phyloP scores from a whole-genome alignment of 805 yeast genomes.

The Priceomyces castillae region DNA sequence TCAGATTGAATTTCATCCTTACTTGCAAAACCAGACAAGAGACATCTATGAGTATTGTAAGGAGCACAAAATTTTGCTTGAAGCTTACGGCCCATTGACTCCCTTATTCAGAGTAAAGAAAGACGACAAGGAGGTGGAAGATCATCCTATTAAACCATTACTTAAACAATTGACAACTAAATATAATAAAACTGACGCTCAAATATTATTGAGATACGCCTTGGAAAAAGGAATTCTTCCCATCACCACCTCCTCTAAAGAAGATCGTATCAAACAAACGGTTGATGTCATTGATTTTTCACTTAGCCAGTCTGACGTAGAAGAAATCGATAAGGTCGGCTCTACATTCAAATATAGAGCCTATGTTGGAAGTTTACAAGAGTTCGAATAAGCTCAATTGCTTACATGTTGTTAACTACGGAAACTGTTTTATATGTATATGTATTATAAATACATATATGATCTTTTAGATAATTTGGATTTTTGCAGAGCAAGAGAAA shows the following conservation, averaged over 20 bases:
- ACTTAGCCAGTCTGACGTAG: slow-evolving; percentile 48
- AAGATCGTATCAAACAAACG: slow-evolving; percentile 54
- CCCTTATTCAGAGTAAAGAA: slow-evolving; percentile 52
- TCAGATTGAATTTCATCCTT: slow-evolving; percentile 72
- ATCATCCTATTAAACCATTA: slow-evolving; percentile 27
- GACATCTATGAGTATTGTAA: slow-evolving; percentile 53
- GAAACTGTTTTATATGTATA: no score
- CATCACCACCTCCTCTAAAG: slow-evolving; percentile 66
- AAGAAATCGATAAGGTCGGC: slow-evolving; percentile 27
- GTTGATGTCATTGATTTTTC: slow-evolving; percentile 55
- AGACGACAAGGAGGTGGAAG: slow-evolving; percentile 35
- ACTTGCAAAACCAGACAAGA: slow-evolving; percentile 63
- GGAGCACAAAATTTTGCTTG: slow-evolving; percentile 50
- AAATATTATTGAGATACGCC: slow-evolving; percentile 68
- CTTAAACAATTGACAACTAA: slow-evolving; percentile 47
- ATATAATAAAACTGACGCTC: slow-evolving; percentile 56
- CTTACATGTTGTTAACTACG: no score
- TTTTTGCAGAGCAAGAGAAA: no score
- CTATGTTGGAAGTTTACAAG: slow-evolving; percentile 14
- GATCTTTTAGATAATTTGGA: no score
- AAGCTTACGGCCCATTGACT: slow-evolving; percentile 70
- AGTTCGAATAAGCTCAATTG: no score
- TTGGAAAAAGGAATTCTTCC: slow-evolving; percentile 64
- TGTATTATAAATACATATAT: no score
- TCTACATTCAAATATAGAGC: slow-evolving; percentile 24